Percentiles rank a stretch among this genome's conserved stretches.
Conservation (phyloP, 108 stramenopile species). For the Fistulifera pelliculosa region DNA sequence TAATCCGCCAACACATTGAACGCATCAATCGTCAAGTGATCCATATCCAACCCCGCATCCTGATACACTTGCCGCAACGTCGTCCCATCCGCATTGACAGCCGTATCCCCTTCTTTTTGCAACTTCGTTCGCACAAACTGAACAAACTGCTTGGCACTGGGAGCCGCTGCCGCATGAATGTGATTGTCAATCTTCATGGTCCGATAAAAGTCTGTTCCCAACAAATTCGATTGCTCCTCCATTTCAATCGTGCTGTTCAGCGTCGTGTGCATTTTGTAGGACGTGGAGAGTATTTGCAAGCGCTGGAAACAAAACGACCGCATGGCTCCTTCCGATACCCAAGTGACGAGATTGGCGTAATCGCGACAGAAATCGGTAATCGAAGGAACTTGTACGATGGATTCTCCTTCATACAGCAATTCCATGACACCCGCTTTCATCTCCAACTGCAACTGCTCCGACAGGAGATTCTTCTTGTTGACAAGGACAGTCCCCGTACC, state of each 20-base stretch:
- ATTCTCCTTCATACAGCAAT: conserved; percentile 38
- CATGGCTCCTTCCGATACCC: conserved; percentile 67
- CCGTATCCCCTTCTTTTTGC: conserved; percentile 76
- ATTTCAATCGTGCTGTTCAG: conserved; percentile 76
- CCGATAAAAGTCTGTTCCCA: conserved; percentile 97
- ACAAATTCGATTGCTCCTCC: conserved; percentile 65
- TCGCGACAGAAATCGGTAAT: conserved; percentile 62
- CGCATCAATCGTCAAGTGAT: conserved; percentile 98
- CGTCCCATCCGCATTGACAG: conserved; percentile 64
- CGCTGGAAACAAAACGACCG: conserved; percentile 83
- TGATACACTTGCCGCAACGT: conserved; percentile 72
- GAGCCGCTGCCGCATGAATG: conserved; percentile 95
- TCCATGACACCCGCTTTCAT: conserved; percentile 67
- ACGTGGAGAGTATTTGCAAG: conserved; percentile 63
- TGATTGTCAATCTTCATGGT: conserved; percentile 99
- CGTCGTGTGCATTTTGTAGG: conserved; percentile 83
- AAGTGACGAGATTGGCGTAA: conserved; percentile 63
- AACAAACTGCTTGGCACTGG: conserved; percentile 96
- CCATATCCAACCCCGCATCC: conserved; percentile 88
- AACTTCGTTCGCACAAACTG: conserved; percentile 97
- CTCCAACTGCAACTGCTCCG: conserved; percentile 12
- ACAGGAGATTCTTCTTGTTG: conserved; percentile 8
- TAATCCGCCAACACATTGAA: conserved; percentile 99
- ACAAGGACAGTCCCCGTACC: conserved; percentile 19
- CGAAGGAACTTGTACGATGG: conserved; percentile 38